Evolutionary conservation across 768 basidiomycete genomes (phyloP).

Genomic region (Termitomyces sp.): DNA sequence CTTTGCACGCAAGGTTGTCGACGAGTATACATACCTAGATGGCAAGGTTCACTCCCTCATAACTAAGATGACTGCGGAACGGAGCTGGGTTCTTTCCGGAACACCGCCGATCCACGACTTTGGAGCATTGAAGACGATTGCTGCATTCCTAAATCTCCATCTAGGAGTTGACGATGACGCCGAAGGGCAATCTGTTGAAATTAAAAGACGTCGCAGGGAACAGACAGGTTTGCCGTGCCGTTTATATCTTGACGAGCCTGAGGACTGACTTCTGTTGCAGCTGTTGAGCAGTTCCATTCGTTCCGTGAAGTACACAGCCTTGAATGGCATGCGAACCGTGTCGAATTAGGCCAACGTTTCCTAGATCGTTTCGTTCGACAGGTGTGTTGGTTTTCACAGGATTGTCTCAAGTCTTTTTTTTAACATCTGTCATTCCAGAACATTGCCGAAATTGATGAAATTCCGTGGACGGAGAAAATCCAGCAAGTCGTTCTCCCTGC

Average conservation of each 20-base stretch:
- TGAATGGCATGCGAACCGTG: slow-evolving; percentile 90
- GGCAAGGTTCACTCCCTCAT: slow-evolving; percentile 77
- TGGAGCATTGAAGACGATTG: slow-evolving; percentile 84
- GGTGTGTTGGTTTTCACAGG: slow-evolving; percentile 30
- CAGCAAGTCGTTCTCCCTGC: slow-evolving; percentile 75
- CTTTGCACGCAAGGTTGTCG: slow-evolving; percentile 83
- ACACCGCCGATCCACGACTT: slow-evolving; percentile 94
- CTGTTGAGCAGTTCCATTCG: slow-evolving; percentile 91
- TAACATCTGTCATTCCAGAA: slow-evolving; percentile 45
- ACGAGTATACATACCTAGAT: slow-evolving; percentile 91
- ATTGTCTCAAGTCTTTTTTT: slow-evolving; percentile 4
- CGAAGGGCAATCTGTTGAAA: slow-evolving; percentile 68
- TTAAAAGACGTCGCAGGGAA: slow-evolving; percentile 78
- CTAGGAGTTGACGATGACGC: slow-evolving; percentile 88
- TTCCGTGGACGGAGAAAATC: slow-evolving; percentile 66
- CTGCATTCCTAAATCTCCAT: slow-evolving; percentile 84
- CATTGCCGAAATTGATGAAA: slow-evolving; percentile 95
- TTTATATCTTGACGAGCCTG: slow-evolving; percentile 13
- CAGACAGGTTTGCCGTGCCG: slow-evolving; percentile 58
- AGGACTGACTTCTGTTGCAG: slow-evolving; percentile 30
- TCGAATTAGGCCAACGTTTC: slow-evolving; percentile 77
- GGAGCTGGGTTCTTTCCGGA: slow-evolving; percentile 95
- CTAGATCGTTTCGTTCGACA: slow-evolving; percentile 80
- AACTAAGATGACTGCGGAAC: slow-evolving; percentile 67
- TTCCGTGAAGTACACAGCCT: slow-evolving; percentile 91